Percentiles rank a stretch among this genome's conserved stretches.
Evolutionary conservation across 1,284 basidiomycete species (phyloP).

Genomic region (Ustilago tritici): DNA sequence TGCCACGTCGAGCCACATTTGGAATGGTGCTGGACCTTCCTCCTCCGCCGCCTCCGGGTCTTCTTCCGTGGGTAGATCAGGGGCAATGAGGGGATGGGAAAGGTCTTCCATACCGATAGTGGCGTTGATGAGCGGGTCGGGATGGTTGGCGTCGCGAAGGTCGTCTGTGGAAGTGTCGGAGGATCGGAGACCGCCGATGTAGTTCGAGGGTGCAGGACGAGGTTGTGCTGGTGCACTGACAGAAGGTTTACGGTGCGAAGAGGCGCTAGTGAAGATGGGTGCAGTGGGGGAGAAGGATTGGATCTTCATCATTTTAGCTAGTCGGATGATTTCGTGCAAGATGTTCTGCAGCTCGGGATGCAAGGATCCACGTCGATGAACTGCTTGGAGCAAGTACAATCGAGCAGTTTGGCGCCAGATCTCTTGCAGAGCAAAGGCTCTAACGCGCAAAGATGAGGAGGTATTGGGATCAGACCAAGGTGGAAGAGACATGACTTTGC

Average conservation of each 20-base stretch:
- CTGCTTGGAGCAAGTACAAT: conserved; percentile 48
- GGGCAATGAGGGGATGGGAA: neutral
- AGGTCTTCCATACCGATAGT: conserved; percentile 7
- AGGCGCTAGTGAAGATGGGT: neutral
- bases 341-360: conserved; percentile 44
- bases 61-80: neutral
- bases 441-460: conserved; percentile 33
- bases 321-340: conserved; percentile 49
- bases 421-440: conserved; percentile 51
- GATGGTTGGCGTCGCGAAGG: conserved; percentile 26
- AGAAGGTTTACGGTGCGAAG: neutral
- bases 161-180: conserved; percentile 9
- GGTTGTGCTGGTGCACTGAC: neutral
- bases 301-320: conserved; percentile 46
- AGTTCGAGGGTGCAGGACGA: conserved; percentile 20
- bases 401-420: conserved; percentile 54
- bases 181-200: conserved; percentile 32
- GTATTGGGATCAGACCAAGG: conserved; percentile 46
- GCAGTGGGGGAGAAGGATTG: conserved; percentile 28
- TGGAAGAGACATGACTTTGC: conserved; percentile 38
- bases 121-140: conserved; percentile 27
- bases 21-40: conserved; percentile 23
- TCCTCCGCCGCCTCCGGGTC: neutral
- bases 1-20: conserved; percentile 51
- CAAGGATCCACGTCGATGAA: conserved; percentile 49